A percentile compares a stretch with the other conserved stretches of the same genome.
Evolutionary conservation across 2,329 filamentous ascomycete species (phyloP).

Genomic region (Annulohypoxylon truncatum): DNA sequence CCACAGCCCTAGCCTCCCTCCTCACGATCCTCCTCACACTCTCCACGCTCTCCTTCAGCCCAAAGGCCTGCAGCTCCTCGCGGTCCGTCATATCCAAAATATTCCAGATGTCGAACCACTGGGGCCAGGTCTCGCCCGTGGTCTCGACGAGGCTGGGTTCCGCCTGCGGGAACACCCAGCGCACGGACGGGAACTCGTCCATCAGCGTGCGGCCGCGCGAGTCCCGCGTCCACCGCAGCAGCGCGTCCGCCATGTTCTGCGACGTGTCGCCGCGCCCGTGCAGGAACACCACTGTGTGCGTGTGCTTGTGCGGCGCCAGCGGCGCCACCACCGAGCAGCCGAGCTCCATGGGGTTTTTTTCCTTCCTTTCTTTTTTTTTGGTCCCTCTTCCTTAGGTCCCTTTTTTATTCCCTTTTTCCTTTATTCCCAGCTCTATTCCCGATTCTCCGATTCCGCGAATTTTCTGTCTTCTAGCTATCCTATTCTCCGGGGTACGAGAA

Average conservation of each 20-base stretch:
- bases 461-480: neutral
- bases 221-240: slow-evolving; percentile 48
- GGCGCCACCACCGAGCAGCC: slow-evolving; percentile 36
- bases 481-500: neutral
- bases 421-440: neutral
- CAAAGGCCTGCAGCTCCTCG: slow-evolving; percentile 57
- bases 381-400: neutral
- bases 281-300: slow-evolving; percentile 59
- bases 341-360: slow-evolving; percentile 33
- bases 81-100: slow-evolving; percentile 53
- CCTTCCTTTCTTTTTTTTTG: neutral
- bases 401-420: neutral
- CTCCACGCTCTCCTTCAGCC: slow-evolving; percentile 54
- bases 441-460: neutral
- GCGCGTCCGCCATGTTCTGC: slow-evolving; percentile 48
- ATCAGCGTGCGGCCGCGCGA: slow-evolving; percentile 51
- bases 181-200: slow-evolving; percentile 57
- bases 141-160: slow-evolving; percentile 48
- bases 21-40: slow-evolving; percentile 50
- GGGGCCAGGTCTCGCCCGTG: slow-evolving; percentile 48
- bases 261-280: slow-evolving; percentile 59
- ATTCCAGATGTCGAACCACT: slow-evolving; percentile 66
- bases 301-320: slow-evolving; percentile 53
- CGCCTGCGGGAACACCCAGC: slow-evolving; percentile 63
- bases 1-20: slow-evolving; percentile 52